phyloP scores from a whole-genome alignment of 225 moss, liverwort and hornwort genomes.

The Ulota crispa region DNA sequence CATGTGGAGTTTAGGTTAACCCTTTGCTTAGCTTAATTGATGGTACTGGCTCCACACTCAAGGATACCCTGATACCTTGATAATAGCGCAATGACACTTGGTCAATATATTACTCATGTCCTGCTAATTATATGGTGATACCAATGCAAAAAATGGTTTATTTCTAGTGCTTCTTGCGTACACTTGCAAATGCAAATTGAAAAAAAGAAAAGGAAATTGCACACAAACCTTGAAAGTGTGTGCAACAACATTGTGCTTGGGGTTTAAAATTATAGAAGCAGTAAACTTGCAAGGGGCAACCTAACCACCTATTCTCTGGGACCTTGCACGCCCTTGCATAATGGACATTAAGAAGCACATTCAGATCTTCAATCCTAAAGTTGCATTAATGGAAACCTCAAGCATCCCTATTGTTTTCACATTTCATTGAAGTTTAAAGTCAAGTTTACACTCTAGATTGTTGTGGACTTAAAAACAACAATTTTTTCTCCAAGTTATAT shows the following conservation, averaged over 20 bases:
- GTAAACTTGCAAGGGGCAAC: neutral
- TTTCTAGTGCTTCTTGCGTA: neutral
- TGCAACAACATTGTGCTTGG: neutral
- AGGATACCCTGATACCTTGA: neutral
- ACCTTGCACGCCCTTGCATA: neutral
- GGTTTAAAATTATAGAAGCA: neutral
- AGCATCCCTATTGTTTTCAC: neutral
- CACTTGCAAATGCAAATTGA: neutral
- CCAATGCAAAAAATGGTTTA: neutral
- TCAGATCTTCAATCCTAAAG: neutral
- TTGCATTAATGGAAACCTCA: neutral
- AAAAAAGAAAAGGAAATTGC: neutral
- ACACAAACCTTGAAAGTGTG: neutral
- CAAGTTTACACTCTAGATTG: neutral
- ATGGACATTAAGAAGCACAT: neutral
- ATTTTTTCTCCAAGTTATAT: neutral
- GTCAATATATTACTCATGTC: neutral
- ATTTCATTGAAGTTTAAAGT: neutral
- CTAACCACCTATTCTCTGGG: neutral
- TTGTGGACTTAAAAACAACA: neutral
- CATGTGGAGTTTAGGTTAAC: neutral
- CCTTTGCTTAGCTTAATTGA: neutral
- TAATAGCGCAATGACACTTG: neutral
- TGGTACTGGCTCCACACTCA: neutral
- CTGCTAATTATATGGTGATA: neutral